These are phyloP conservation scores for Lipomyces kockii DNA, from an alignment of 805 yeast genomes.

Conservation along the genomic window DNA sequence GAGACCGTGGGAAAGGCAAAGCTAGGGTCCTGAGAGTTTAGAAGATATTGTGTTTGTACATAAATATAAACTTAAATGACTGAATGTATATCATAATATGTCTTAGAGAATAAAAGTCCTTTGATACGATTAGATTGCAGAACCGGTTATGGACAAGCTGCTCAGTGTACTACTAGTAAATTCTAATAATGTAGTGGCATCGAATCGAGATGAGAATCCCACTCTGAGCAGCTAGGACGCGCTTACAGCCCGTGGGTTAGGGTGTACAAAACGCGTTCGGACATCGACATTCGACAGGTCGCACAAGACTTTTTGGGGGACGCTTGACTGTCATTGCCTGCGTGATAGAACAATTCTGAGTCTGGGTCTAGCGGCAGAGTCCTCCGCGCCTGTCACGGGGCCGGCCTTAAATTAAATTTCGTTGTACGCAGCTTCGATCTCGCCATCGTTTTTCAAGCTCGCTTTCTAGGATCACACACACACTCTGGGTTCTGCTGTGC, in stretches of 20 bases:
- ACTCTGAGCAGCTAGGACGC: neutral
- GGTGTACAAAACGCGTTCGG: neutral
- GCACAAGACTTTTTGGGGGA: neutral
- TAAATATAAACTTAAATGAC: neutral
- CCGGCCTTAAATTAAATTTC: neutral
- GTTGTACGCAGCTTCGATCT: neutral
- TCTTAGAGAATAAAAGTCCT: neutral
- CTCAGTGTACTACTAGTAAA: too few species aligned
- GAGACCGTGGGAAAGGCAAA: slow-evolving; percentile 18
- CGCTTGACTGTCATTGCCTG: neutral
- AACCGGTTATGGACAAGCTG: neutral
- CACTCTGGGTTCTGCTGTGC: neutral
- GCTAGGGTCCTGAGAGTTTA: slow-evolving; percentile 30
- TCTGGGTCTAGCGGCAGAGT: neutral
- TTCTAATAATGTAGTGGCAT: too few species aligned
- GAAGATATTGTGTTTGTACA: neutral
- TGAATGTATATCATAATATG: neutral
- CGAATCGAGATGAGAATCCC: too few species aligned
- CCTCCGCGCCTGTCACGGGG: neutral
- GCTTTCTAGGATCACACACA: neutral
- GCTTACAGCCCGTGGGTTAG: neutral
- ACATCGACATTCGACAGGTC: neutral
- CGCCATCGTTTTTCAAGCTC: neutral
- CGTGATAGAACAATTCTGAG: neutral
- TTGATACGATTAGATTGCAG: neutral